Evolutionary conservation across 2,329 filamentous ascomycete species (phyloP), one percentile per base, ranked within the genome.

Genomic region (Stachybotrys chartarum): DNA sequence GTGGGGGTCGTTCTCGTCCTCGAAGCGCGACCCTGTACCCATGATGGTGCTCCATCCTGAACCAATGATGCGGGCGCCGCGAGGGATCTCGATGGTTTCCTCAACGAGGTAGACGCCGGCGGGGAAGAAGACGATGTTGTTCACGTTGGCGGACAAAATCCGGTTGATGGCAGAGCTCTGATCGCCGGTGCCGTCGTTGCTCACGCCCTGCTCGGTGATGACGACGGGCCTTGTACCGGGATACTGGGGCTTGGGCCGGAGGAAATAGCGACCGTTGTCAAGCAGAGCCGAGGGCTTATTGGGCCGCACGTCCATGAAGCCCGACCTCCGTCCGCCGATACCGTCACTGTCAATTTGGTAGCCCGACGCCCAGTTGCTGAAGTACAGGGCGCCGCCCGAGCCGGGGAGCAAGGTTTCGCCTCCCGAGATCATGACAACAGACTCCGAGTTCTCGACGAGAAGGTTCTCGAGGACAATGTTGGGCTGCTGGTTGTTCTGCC

Each of bases 31-130:
- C 35, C 70, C 66, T 16, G 85, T 83, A 14, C 79, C 78, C 73
- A 87, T 82, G 67, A 90, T 82, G 57, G 59, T 72, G 11, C 86
- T 83, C 85, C 86, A 90, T 59, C 86, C 79, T 61, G 89, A 83
- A 57, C 87, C 87, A 17, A 80, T 80, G 58, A 90, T 86, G 64
- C 80, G 81, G 66, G 87, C 82, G 54, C 84, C 78, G 62, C 79
- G 80, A 0, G 81, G 81, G 10, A 85, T 72, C 12, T 72, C 67
- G 31, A 83, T 61, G 1, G 66, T 68, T 6, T 52, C 30, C 1
- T 44, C 52, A 8, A 68, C 59, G 1, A 8, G 6, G 44, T 69
- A 70, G n/a, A 66, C 57, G 4, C 66, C 66, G 1, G 61, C 64
- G 0, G 64, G 66, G 55, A 70, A 66, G 51, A 56, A 64, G 18